Conservation (phyloP, 768 basidiomycete genomes). For the Pisolithus tinctorius region DNA sequence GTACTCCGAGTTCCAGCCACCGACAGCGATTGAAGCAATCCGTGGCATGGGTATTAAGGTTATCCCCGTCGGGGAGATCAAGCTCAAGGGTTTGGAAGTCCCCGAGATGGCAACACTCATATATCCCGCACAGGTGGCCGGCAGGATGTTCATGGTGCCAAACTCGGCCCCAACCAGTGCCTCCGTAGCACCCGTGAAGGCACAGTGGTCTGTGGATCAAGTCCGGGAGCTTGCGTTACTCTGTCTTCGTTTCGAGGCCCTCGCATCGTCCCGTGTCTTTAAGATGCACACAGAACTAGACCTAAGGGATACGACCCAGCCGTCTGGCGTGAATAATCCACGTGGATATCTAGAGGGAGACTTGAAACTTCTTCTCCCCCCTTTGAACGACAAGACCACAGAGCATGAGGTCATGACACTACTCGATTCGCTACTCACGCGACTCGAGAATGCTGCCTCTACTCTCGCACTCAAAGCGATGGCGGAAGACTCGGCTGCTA, state of each 20-base stretch:
- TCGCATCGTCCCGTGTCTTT: conserved; percentile 59
- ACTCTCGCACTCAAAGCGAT: conserved; percentile 16
- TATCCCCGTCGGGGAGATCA: conserved; percentile 78
- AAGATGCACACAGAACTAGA: conserved; percentile 39
- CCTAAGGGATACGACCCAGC: conserved; percentile 27
- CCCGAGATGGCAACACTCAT: conserved; percentile 83
- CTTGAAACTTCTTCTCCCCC: conserved; percentile 58
- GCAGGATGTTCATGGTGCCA: conserved; percentile 56
- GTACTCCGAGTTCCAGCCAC: conserved; percentile 49
- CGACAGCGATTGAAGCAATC: conserved; percentile 67
- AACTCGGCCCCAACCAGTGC: conserved; percentile 11
- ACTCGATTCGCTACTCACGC: conserved; percentile 67
- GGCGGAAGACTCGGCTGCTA: conserved; percentile 14
- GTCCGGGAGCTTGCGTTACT: conserved; percentile 67
- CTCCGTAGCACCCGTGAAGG: conserved; percentile 25
- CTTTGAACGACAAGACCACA: conserved; percentile 59
- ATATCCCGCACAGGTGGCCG: conserved; percentile 69
- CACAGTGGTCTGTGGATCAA: conserved; percentile 68
- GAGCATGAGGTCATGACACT: conserved; percentile 68
- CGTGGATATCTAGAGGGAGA: conserved; percentile 47
- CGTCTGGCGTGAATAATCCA: conserved; percentile 15
- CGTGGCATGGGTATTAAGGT: conserved; percentile 63
- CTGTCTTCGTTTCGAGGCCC: conserved; percentile 73
- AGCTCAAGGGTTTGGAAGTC: conserved; percentile 90
- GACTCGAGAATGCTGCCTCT: conserved; percentile 69